Base-by-base conservation (phyloP, 2,329 filamentous ascomycete genomes). In the Xylaria sp. region DNA sequence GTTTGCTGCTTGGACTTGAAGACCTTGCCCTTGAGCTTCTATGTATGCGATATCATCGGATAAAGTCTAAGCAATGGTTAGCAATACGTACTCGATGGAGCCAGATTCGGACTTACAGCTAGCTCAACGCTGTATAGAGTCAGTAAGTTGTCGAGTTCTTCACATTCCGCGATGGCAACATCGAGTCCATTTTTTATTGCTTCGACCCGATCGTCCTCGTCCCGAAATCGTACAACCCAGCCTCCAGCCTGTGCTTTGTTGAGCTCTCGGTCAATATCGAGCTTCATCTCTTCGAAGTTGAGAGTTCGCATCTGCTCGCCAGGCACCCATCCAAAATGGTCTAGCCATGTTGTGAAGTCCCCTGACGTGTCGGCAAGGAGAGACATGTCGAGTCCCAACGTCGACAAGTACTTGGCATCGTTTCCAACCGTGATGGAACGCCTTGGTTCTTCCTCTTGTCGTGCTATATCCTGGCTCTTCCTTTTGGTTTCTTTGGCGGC, bases 41-140 rank as follows among this genome's bases (percentile, higher is more conserved):
- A 99, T 97, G 69, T 95, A 97, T 2, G 92, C 88, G 64, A 99
- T 95, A 66, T 99, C 94, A 45, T 97, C 93, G 52, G 92, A 92
- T 24, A 99, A 80, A 44, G 92, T 97, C 89, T 95, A 67, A 20
- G 22, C 16, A 4, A n/a, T 8, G 11, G 54, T 72, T 56, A 73
- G 69, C 40, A 43, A 50, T 17, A 16, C 13, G 34, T 50, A 13
- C 7, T 8, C 16, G 9, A 18, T 44, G 37, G 26, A 22, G 20
- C 18, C 37, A 37, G 39, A 37, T 19, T 13, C 7, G 51, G 17
- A 74, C 88, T 78, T 81, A 93, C 90, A 65, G 91, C 91, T 57
- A 99, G 79, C 72, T 99, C 94, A 21, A 97, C 94, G 43, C 90
- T 91, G 72, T 99, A 99, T 29, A 99, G 76, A 0, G 94, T 99